Percentiles rank a stretch among this genome's conserved stretches.
Conservation (phyloP, 495 filamentous ascomycete genomes). For the Trichoderma virens region DNA sequence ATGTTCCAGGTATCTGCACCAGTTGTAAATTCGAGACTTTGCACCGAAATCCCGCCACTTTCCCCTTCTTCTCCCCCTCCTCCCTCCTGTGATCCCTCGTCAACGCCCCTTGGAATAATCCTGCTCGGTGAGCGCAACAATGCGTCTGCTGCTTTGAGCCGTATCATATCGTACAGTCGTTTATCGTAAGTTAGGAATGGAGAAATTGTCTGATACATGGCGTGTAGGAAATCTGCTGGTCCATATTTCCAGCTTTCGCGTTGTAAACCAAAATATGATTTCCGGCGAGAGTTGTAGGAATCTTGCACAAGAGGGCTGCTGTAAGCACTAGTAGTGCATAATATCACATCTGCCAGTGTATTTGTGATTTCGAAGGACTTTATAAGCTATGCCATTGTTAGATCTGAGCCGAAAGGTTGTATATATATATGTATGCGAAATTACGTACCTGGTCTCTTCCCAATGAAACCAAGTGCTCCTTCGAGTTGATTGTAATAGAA, state of each 20-base stretch:
- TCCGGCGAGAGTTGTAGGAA: not conserved
- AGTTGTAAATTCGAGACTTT: not conserved
- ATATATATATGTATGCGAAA: not conserved
- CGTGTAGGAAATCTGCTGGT: not conserved
- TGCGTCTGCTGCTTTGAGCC: not conserved
- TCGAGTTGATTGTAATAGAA: not conserved
- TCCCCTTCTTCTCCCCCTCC: not conserved
- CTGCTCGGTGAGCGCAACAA: not conserved
- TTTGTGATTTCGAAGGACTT: conserved; percentile 1
- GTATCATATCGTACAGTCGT: not conserved
- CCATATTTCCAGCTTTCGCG: not conserved
- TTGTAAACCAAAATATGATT: not conserved
- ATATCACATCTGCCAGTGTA: not conserved
- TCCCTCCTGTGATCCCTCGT: not conserved
- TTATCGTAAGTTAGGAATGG: not conserved
- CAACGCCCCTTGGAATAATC: not conserved
- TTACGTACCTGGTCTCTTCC: conserved; percentile 3
- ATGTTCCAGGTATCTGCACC: not conserved
- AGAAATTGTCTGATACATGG: not conserved
- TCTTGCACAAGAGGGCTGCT: not conserved
- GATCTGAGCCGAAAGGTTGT: not conserved
- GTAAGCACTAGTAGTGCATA: not conserved
- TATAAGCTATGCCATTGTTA: not conserved
- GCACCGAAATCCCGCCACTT: not conserved
- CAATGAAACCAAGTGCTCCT: not conserved